Evolutionary conservation across 2,329 filamentous ascomycete genomes (phyloP).

Genomic region (Fusarium papillatum): DNA sequence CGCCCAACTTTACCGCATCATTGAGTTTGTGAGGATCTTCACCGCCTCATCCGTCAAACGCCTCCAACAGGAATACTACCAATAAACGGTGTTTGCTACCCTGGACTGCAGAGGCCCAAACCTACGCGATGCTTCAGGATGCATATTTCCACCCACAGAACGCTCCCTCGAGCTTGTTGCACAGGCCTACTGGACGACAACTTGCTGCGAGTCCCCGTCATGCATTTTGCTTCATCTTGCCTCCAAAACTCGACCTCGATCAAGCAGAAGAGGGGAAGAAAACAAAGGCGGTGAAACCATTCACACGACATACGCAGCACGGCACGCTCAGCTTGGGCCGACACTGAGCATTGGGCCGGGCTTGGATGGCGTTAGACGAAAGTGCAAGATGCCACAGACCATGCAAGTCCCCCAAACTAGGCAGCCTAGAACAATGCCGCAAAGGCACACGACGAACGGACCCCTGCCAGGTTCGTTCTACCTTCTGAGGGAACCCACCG

Average conservation of each 20-base stretch:
- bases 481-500: neutral
- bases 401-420: neutral
- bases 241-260: conserved; percentile 22
- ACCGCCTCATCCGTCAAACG: conserved; percentile 2
- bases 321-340: conserved; percentile 3
- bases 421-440: neutral
- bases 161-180: neutral
- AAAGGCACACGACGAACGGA: neutral
- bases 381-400: conserved; percentile 14
- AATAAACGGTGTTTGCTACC: conserved; percentile 4
- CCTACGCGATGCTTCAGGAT: neutral
- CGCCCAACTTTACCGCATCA: neutral
- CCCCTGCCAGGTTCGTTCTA: neutral
- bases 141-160: neutral
- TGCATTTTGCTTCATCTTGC: conserved; percentile 20
- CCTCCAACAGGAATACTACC: neutral
- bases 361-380: conserved; percentile 11
- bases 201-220: conserved; percentile 6
- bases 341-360: neutral
- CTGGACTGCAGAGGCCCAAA: conserved; percentile 2
- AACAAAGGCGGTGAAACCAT: conserved; percentile 30
- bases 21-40: neutral
- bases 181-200: neutral
- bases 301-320: neutral
- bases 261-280: conserved; percentile 21